Evolutionary conservation across 1,284 basidiomycete species (phyloP), one percentile per base, ranked within the genome.

Genomic region (Takashimella koratensis): DNA sequence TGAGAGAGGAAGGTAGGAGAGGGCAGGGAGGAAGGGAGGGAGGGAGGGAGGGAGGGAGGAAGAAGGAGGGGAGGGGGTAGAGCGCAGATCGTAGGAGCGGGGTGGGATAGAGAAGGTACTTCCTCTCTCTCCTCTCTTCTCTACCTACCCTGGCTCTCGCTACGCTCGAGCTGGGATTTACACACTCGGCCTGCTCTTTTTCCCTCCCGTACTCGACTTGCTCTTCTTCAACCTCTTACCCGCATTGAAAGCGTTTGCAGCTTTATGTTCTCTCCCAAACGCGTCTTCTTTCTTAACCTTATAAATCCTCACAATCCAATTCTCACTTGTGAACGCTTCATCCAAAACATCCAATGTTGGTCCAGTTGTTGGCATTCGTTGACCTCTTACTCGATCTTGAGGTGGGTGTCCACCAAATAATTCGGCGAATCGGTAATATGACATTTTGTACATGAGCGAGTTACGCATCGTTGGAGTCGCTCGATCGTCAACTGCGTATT

Each of bases 381-480:
- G 92, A 49, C 86, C 80, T 45, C 93, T 82, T 4, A 96, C 93
- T 51, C 94, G 84, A 71, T 97, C 93, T 43, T 80, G 72, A 2
- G 86, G 84, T 52, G 84, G 83, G 36, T 74, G 80, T 42, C 86
- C 86, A 25, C 90, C 90, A 71, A 86, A 97, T 54, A 97, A 78
- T 65, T 95, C 90, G 53, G 83, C 78, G 79, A 93, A 97, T 53
- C 90, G 83, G 74, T 95, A 93, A 77, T 94, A 96, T 16, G 86
- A 88, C 91, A 96, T 92, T 80, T 97, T 97, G 79, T 97, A 97
- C 92, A 98, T 93, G 76, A 97, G 78, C 68, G 90, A 90, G 68
- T 98, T 87, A 78, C 82, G 89, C 96, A 99, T 99, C n/a, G 92
- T 80, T 5, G 83, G 78, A 0, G 86, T 84, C 46, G 96, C 96